These are phyloP conservation scores for Durusdinium trenchii DNA, from an alignment of 73 alveolate species.

Conservation along the genomic window DNA sequence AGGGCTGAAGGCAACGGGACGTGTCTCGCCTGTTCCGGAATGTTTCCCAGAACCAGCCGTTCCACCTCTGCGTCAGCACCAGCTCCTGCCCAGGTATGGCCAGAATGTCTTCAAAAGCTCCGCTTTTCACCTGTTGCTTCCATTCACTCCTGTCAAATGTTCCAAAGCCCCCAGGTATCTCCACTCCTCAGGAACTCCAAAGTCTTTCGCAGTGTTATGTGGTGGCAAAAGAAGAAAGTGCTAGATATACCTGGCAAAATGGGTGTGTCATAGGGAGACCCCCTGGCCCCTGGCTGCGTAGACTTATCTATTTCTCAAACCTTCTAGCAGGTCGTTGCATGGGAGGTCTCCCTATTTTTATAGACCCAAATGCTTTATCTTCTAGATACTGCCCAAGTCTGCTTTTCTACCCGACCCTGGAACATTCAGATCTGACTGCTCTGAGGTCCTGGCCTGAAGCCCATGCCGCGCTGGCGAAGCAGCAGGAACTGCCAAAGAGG, in stretches of 20 bases:
- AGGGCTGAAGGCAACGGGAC: background rate
- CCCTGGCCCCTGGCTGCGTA: background rate
- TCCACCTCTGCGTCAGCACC: slow-evolving; percentile 13
- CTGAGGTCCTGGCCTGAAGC: background rate
- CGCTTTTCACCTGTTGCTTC: background rate
- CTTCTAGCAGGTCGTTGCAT: too few species aligned
- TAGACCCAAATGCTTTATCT: background rate
- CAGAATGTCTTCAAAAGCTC: background rate
- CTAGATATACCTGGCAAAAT: background rate
- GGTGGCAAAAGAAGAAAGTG: background rate
- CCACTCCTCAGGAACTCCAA: background rate
- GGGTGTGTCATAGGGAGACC: background rate
- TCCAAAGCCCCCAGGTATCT: slow-evolving; percentile 64
- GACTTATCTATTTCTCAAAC: background rate
- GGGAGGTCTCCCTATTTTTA: too few species aligned
- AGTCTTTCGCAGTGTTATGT: background rate
- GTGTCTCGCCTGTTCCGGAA: slow-evolving; percentile 8
- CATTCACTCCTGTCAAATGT: slow-evolving; percentile 14
- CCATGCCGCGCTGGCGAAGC: slow-evolving; percentile 64
- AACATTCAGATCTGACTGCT: background rate
- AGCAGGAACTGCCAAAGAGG: slow-evolving; percentile 41
- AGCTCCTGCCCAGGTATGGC: background rate
- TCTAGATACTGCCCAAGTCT: background rate
- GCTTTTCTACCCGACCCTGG: background rate
- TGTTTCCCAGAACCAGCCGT: slow-evolving; percentile 34